Base-by-base conservation (phyloP, 495 filamentous ascomycete genomes). In the Hypoxylon trugodes region DNA sequence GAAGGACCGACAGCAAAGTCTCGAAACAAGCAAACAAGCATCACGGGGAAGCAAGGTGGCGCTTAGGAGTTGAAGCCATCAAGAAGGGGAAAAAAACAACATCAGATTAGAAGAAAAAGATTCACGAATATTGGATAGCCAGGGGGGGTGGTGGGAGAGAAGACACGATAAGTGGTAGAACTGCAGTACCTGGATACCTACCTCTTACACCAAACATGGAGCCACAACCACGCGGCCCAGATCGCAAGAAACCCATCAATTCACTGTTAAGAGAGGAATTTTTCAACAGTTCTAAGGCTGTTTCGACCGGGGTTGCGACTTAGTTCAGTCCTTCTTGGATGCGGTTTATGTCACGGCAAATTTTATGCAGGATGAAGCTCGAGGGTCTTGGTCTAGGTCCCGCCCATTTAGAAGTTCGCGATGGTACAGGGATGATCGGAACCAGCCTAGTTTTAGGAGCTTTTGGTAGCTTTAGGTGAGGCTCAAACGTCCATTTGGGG, bases 251-350 rank as follows among this genome's bases (percentile, higher is more conserved):
- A 2, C n/a, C 26, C 25, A 52, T 50, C 55, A 40, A 43, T 32
- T 33, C 0, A 19, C 12, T 19, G 50, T 36, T 9, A 47, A 24
- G 58, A 59, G 43, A 61, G 59, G 21, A 51, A 33, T 45, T 69
- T 58, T 48, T 28, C n/a, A n/a, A 22, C 52, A 55, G 48, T 58
- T 70, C 59, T 67, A 51, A 68, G 52, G 62, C 60, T 19, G 69
- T 72, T 72, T 72, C 66, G 66, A 72, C 69, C 33, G 46, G 69
- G 69, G 53, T 38, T 42, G 3, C 28, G 5, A 35, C 16, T 16
- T 32, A 53, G 33, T 38, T 51, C 38, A 50, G 54, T 53, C 37
- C 43, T 33, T 33, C 35, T 48, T 21, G 16, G 30, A 43, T 24
- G 25, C 53, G 25, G 45, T 28, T 16, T 9, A 18, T 37, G 25